Evolutionary conservation across 2,329 filamentous ascomycete genomes (phyloP).

Genomic region (Xylaria sp.): DNA sequence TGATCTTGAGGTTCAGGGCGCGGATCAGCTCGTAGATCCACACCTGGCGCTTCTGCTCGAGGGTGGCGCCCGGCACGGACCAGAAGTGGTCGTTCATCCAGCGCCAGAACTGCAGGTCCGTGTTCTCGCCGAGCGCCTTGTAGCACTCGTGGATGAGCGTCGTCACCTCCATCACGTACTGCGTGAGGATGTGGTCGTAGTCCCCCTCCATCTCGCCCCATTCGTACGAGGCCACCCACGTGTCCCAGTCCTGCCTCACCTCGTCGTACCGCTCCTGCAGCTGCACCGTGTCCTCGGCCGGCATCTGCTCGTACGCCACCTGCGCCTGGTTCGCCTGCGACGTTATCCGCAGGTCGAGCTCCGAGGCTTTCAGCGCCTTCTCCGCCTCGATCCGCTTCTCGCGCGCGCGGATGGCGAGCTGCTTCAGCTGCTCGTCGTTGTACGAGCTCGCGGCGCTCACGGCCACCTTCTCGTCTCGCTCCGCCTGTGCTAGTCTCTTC

Average conservation of each 20-base stretch:
- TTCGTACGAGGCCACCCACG: background rate
- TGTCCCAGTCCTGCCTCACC: background rate
- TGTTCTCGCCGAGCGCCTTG: background rate
- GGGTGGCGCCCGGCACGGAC: background rate
- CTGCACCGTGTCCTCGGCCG: background rate
- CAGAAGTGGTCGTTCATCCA: constrained; percentile 9
- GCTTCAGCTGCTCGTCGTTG: no score
- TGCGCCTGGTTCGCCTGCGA: background rate
- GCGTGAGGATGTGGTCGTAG: background rate
- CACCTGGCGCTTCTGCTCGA: constrained; percentile 5
- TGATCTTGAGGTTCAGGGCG: background rate
- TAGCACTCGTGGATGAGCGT: constrained; percentile 2
- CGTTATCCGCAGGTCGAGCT: background rate
- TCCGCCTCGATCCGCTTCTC: background rate
- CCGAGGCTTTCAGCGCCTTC: background rate
- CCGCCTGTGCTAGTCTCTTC: no score
- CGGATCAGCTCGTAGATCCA: constrained; percentile 1
- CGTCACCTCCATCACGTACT: background rate
- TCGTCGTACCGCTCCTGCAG: background rate
- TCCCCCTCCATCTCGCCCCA: background rate
- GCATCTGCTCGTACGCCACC: background rate
- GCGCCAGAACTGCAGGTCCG: background rate
- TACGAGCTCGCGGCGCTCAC: no score
- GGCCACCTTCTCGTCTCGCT: no score
- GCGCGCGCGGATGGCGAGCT: no score